Evolutionary conservation across 2,329 filamentous ascomycete genomes (phyloP).

Genomic region (Aspergillus aculeatus): DNA sequence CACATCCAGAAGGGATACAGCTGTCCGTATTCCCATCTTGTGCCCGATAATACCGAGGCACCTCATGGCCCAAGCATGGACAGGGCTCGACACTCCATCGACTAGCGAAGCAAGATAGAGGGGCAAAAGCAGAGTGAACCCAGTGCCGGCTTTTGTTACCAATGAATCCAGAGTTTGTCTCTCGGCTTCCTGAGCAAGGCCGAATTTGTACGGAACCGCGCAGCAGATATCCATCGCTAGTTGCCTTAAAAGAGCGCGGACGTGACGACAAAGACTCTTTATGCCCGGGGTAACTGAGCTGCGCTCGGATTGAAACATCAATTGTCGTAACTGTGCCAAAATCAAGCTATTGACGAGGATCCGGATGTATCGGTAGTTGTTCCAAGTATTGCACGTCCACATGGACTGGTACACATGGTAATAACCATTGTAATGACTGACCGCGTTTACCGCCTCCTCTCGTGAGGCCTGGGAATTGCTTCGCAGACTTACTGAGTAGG

Average conservation of each 20-base stretch:
- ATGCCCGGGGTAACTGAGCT: neutral
- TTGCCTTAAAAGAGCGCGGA: neutral
- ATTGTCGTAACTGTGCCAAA: neutral
- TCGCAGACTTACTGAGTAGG: neutral
- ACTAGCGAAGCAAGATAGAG: neutral
- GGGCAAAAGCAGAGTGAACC: slow-evolving; percentile 2
- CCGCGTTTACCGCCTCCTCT: neutral
- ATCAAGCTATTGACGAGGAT: slow-evolving; percentile 1
- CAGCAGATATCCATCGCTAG: slow-evolving; percentile 2
- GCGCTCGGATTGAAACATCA: neutral
- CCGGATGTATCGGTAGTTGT: slow-evolving; percentile 2
- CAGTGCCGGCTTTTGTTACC: neutral
- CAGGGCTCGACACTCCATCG: neutral
- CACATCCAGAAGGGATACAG: neutral
- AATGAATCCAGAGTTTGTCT: neutral
- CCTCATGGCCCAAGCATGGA: slow-evolving; percentile 1
- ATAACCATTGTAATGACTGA: neutral
- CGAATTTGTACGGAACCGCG: slow-evolving; percentile 4
- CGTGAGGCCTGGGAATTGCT: neutral
- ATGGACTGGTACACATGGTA: slow-evolving; percentile 1
- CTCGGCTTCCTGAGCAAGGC: neutral
- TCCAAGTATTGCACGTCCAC: slow-evolving; percentile 4
- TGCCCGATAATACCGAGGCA: slow-evolving; percentile 1
- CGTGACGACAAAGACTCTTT: neutral
- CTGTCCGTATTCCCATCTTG: neutral